Base-by-base conservation (phyloP, 2,329 filamentous ascomycete species). In the Hortaea sp. region DNA sequence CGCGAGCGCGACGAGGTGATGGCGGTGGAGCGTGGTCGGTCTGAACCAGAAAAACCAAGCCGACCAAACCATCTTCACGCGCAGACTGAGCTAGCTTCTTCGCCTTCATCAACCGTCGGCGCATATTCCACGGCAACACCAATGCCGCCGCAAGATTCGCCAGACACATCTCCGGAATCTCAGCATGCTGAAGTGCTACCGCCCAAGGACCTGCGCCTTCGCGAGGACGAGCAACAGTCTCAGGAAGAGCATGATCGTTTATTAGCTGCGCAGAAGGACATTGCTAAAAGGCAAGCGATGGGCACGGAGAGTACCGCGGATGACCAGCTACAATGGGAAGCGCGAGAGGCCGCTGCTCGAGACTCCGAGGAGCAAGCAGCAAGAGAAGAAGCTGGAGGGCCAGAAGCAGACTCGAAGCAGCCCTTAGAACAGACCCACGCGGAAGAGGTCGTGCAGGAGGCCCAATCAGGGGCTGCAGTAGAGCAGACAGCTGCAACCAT, bases 101-200 rank as follows among this genome's bases (percentile, higher is more conserved):
- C 70, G 9, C 77, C 77, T 27, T 76, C 71, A 6, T 90, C 86
- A 5, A 88, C 84, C 1, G 69, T 78, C 45, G 79, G 74, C 30
- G 76, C 81, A 1, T 81, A 82, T 56, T 88, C 84, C 39, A 81
- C 81, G 45, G 79, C 82, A 20, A 92, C 86, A 0, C 84, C 86
- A 1, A 77, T 75, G 32, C 74, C 81, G 35, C 76, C 81, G 29
- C 63, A 68, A 41, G 69, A 70, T 48, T 66, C 63, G 7, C 66
- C 68, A 29, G 61, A 61, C 44, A 63, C 60, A 6, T 61, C 60
- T 12, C 59, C 61, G 12, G 58, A 61, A 29, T 62, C 62, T 3
- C 60, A 63, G 32, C 47, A 45, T 39, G 54, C 50, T 4, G 47
- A 47, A 28, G 59, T 52, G 41, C 53, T 31, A 47, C 57, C 49